Evolutionary conservation across 495 filamentous ascomycete species (phyloP).

Genomic region (Chaetomium fimeti): DNA sequence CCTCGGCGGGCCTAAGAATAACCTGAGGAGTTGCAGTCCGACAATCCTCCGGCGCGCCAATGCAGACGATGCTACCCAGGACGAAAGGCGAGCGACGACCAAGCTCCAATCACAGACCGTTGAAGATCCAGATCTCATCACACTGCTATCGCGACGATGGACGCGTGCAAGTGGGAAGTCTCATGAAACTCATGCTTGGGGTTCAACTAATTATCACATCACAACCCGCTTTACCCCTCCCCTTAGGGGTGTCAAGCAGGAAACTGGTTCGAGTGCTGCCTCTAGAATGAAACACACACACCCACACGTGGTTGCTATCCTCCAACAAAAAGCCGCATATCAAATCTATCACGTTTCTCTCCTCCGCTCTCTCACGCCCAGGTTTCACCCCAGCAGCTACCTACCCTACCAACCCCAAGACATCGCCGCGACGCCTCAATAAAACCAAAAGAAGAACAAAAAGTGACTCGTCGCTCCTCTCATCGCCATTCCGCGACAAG

Average conservation of each 20-base stretch:
- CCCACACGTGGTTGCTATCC: background rate
- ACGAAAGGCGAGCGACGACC: background rate
- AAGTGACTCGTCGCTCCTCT: background rate
- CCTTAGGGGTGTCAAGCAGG: background rate
- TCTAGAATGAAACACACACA: background rate
- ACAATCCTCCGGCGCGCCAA: background rate
- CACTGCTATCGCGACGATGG: background rate
- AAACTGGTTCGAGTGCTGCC: background rate
- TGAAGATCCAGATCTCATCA: slow-evolving; percentile 2
- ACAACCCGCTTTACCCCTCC: background rate
- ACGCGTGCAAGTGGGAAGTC: background rate
- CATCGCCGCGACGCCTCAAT: too few species aligned
- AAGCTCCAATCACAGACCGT: background rate
- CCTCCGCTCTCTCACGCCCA: background rate
- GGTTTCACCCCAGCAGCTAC: background rate
- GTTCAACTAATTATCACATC: background rate
- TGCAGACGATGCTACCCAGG: background rate
- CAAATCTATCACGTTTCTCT: background rate
- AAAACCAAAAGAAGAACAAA: background rate
- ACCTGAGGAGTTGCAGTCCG: too few species aligned
- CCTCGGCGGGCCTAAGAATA: background rate
- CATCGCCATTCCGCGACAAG: background rate
- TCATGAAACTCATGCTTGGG: background rate
- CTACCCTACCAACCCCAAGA: background rate
- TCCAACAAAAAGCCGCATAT: background rate